Conservation (phyloP, 129 eudicot species). For the Tagetes patula region DNA sequence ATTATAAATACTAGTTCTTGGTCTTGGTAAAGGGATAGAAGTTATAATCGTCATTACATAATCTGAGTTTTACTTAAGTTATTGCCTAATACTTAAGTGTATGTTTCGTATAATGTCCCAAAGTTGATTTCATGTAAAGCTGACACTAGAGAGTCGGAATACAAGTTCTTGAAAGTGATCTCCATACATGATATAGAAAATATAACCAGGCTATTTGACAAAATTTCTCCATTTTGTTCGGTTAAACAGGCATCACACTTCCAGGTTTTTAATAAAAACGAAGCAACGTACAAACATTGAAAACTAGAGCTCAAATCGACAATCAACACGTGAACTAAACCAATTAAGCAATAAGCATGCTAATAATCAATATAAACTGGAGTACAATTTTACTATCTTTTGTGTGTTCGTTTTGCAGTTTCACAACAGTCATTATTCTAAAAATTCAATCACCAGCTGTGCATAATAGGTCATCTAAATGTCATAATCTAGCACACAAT, state of each 20-base stretch:
- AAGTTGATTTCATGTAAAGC: no score
- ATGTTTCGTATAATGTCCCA: no score
- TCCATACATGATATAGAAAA: neutral
- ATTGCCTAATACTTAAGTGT: no score
- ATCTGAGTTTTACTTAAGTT: no score
- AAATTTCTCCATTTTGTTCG: conserved; percentile 3
- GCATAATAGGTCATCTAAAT: conserved; percentile 4
- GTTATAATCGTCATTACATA: no score
- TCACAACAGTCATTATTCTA: neutral
- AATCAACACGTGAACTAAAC: neutral
- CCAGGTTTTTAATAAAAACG: neutral
- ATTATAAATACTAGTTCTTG: no score
- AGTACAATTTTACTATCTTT: neutral
- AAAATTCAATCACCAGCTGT: conserved; percentile 1
- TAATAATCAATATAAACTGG: conserved; percentile 13
- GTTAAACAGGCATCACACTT: conserved; percentile 11
- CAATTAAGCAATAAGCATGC: conserved; percentile 5
- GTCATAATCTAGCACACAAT: conserved; percentile 10
- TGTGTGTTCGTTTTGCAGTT: neutral
- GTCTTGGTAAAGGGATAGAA: no score
- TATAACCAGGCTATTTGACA: neutral
- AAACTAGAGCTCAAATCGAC: neutral
- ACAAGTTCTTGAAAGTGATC: neutral
- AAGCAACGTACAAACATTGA: neutral
- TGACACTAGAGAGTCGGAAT: no score